A percentile compares a stretch with the other conserved stretches of the same genome.
Evolutionary conservation across 345 rosid species (phyloP).

Genomic region (Capsella bursapastoris): DNA sequence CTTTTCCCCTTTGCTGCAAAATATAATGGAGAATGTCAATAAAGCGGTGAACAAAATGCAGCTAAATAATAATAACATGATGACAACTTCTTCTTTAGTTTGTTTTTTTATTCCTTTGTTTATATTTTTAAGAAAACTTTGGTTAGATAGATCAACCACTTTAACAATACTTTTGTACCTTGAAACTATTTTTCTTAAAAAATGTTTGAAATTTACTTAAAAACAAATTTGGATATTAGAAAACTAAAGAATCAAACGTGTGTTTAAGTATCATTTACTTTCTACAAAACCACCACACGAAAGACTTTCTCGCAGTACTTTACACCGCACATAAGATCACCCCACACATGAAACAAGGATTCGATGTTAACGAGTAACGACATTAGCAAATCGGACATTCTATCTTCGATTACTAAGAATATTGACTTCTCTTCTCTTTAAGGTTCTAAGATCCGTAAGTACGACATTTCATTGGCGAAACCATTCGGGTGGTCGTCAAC

Average conservation of each 20-base stretch:
- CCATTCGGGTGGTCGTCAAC: background rate
- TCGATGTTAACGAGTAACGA: background rate
- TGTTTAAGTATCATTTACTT: background rate
- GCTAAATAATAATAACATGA: conserved; percentile 19
- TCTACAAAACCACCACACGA: background rate
- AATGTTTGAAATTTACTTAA: conserved; percentile 4
- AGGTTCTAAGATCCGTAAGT: background rate
- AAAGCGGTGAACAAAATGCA: conserved; percentile 26
- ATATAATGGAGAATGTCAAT: background rate
- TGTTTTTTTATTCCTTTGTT: conserved; percentile 10
- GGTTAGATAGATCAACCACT: conserved; percentile 42
- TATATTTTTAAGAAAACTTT: background rate
- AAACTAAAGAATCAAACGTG: conserved; percentile 12
- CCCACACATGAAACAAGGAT: background rate
- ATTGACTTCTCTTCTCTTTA: background rate
- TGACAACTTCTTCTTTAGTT: conserved; percentile 21
- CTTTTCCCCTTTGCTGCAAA: conserved; percentile 8
- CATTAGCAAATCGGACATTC: background rate
- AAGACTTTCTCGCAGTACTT: conserved; percentile 10
- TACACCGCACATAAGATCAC: conserved; percentile 17
- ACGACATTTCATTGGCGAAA: background rate
- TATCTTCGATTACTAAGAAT: background rate
- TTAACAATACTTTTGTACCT: conserved; percentile 20
- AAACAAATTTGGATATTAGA: background rate
- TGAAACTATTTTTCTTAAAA: background rate